Evolutionary conservation across 129 eudicot genomes (phyloP).

Genomic region (Sambucus nigra): DNA sequence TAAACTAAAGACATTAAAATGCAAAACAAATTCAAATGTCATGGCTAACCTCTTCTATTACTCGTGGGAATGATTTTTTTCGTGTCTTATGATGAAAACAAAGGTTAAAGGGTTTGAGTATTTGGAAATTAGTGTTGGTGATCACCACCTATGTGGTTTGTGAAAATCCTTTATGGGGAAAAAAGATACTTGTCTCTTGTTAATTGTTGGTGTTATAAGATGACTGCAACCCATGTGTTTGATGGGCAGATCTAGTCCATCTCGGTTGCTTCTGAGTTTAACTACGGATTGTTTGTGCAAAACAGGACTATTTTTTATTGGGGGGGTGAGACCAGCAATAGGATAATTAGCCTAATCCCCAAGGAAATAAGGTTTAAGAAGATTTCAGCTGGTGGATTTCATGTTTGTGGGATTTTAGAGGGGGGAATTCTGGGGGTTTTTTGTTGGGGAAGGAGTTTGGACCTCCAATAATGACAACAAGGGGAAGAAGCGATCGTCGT

Average conservation of each 20-base stretch:
- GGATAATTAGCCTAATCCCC: slow-evolving; percentile 57
- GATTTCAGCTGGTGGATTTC: slow-evolving; percentile 85
- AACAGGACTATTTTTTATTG: slow-evolving; percentile 76
- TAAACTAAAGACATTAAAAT: too few species aligned
- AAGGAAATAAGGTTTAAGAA: slow-evolving; percentile 37
- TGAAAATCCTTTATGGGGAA: slow-evolving; percentile 65
- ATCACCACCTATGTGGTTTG: slow-evolving; percentile 79
- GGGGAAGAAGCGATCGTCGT: slow-evolving; percentile 44
- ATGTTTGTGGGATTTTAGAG: slow-evolving; percentile 82
- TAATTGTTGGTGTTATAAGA: slow-evolving; percentile 98
- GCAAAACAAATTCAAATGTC: too few species aligned
- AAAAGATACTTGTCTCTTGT: slow-evolving; percentile 52
- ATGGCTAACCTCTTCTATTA: too few species aligned
- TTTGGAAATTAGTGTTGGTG: slow-evolving; percentile 84
- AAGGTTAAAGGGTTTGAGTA: slow-evolving; percentile 44
- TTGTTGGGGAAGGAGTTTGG: slow-evolving; percentile 88
- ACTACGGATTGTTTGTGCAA: slow-evolving; percentile 68
- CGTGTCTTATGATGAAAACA: too few species aligned
- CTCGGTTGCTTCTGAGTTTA: slow-evolving; percentile 82
- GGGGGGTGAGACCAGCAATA: slow-evolving; percentile 80
- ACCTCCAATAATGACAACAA: too few species aligned
- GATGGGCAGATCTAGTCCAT: slow-evolving; percentile 73
- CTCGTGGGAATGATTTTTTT: too few species aligned
- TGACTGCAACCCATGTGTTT: slow-evolving; percentile 63
- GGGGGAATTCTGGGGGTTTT: slow-evolving; percentile 45